Evolutionary conservation across 2,329 filamentous ascomycete genomes (phyloP).

Genomic region (Akanthomyces lecanii): DNA sequence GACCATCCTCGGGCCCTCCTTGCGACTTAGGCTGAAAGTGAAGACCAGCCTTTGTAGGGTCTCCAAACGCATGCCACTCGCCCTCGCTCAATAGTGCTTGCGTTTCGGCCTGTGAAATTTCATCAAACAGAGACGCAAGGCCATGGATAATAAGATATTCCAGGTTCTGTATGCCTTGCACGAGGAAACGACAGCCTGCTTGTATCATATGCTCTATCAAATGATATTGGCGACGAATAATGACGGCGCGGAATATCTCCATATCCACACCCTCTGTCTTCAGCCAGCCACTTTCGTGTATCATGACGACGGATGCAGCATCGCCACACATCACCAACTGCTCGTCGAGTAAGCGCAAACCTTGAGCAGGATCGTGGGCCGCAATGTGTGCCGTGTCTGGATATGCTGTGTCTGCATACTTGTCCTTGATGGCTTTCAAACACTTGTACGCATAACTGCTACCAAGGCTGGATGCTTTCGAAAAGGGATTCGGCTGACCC

Average conservation of each 20-base stretch:
- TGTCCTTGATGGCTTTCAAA: not conserved
- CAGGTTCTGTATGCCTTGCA: not conserved
- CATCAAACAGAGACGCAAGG: not conserved
- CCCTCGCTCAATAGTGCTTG: not conserved
- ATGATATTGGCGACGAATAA: conserved; percentile 7
- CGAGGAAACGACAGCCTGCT: not conserved
- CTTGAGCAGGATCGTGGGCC: not conserved
- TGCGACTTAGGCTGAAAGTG: not conserved
- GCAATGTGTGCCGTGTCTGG: no score
- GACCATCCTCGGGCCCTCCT: not conserved
- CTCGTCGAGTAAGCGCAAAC: not conserved
- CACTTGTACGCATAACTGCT: not conserved
- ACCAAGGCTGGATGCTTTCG: not conserved
- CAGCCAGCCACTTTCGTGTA: not conserved
- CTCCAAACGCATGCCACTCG: conserved; percentile 11
- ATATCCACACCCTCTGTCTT: not conserved
- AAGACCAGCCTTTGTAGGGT: conserved; percentile 3
- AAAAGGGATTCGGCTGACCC: not conserved
- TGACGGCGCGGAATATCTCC: not conserved
- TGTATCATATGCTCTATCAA: not conserved
- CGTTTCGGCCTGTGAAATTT: conserved; percentile 2
- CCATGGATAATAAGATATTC: conserved; percentile 7
- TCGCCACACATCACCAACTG: not conserved
- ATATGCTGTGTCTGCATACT: not conserved
- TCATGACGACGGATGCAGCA: not conserved